A percentile compares a stretch with the other conserved stretches of the same genome.
These are phyloP conservation scores for Hanseniaspora thailandica DNA, from an alignment of 805 yeast genomes.

Conservation along the genomic window DNA sequence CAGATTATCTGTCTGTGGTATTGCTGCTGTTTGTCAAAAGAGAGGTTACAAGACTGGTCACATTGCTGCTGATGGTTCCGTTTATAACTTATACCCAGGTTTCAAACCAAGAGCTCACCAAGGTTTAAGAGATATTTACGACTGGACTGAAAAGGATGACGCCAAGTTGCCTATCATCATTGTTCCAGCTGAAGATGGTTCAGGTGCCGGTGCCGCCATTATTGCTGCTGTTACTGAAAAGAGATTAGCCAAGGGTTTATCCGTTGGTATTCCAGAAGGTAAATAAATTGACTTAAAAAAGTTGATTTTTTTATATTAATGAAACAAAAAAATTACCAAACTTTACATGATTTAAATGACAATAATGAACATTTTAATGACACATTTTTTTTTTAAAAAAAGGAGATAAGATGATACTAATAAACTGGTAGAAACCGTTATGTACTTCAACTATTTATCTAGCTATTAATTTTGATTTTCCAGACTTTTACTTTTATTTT, in stretches of 20 bases:
- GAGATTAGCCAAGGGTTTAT: constrained; percentile 58
- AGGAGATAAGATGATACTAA: not conserved
- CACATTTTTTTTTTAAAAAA: not conserved
- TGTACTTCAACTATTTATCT: not conserved
- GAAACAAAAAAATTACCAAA: not conserved
- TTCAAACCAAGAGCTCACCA: constrained; percentile 81
- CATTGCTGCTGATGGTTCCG: constrained; percentile 97
- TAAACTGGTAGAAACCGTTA: not conserved
- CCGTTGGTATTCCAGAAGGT: constrained; percentile 41
- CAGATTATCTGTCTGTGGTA: constrained; percentile 84
- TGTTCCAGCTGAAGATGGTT: constrained; percentile 94
- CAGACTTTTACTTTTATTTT: not conserved
- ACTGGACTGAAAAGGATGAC: constrained; percentile 43
- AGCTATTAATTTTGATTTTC: not conserved
- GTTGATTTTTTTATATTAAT: not conserved
- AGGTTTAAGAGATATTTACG: constrained; percentile 80
- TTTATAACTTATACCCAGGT: constrained; percentile 83
- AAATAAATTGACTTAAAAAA: not conserved
- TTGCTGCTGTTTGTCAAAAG: constrained; percentile 86
- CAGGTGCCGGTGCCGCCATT: constrained; percentile 97
- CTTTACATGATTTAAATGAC: not conserved
- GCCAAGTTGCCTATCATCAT: constrained; percentile 64
- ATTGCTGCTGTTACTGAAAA: constrained; percentile 88
- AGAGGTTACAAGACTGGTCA: constrained; percentile 65
- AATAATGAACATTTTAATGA: not conserved